Base-by-base conservation (phyloP, 2,329 filamentous ascomycete species). In the Pseudogymnoascus pannorum region DNA sequence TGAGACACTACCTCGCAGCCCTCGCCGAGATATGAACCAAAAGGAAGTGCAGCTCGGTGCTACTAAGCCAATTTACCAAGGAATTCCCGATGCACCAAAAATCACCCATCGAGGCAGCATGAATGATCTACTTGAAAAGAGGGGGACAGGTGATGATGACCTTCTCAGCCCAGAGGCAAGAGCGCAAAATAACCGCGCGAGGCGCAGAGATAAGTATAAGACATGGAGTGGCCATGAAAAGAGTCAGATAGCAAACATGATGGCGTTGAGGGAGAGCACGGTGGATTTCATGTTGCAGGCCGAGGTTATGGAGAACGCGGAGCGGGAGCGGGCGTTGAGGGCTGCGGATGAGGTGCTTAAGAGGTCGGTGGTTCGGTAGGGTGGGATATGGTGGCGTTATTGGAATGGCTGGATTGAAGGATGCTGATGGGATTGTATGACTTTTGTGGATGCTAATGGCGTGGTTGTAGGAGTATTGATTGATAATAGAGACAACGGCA, bases 151-250 rank as follows among this genome's bases (percentile, higher is more conserved):
- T 48, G 16, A 58, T 4, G 29, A 16, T n/a, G n/a, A n/a, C 9
- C 11, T 29, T 12, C 14, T 35, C 7, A 58, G 3, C 18, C 26
- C 58, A n/a, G 58, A 26, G 9, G n/a, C 3, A 11, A 54, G 2
- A 12, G 36, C 20, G 2, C 29, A 31, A 31, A 20, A 7, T 14
- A 60, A 51, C 14, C 26, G 33, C n/a, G 18, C 24, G 14, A 44
- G n/a, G 20, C 35, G 38, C 3, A 60, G 38, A 31, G 58, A 48
- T 8, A 71, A 68, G 20, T 67, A 63, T 29, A 65, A 61, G 24
- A 72, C 67, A n/a, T 72, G 69, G 69, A 65, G 64, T 60, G 70
- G 69, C 0, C 67, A 63, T 36, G 68, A 72, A 58, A 66, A 64
- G 2, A 64, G 54, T 31, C 36, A 59, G 11, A 48, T 44, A 2